Conservation (phyloP, 2,329 filamentous ascomycete genomes). For the Apiospora sp. region DNA sequence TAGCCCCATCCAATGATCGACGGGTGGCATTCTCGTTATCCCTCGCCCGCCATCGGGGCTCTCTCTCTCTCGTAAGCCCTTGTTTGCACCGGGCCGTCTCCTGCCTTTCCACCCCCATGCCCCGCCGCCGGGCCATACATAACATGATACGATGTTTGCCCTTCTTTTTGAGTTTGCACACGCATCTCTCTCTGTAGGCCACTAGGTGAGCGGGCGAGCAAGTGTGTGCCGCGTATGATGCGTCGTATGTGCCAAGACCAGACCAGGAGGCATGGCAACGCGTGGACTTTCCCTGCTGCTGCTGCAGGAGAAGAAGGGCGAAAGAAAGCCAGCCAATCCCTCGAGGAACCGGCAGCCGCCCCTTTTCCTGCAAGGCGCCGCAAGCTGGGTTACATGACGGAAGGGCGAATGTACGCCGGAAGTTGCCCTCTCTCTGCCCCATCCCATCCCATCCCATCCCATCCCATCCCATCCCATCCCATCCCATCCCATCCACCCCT, state of each 20-base stretch:
- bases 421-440: neutral
- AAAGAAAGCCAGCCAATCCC: neutral
- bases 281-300: neutral
- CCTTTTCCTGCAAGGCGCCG: conserved; percentile 15
- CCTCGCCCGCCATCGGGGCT: neutral
- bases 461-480: neutral
- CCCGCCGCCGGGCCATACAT: neutral
- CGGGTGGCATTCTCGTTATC: neutral
- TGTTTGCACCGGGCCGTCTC: neutral
- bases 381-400: neutral
- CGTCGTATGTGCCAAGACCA: neutral
- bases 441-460: too few relatives aligned
- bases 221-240: neutral
- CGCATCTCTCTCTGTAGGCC: neutral
- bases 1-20: neutral
- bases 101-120: neutral
- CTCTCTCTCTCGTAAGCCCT: neutral
- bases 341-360: conserved; percentile 1
- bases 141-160: neutral
- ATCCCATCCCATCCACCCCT: neutral
- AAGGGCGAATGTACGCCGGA: conserved; percentile 7
- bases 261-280: neutral
- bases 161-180: neutral
- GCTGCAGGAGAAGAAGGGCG: neutral
- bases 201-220: neutral